Conservation (phyloP, 768 basidiomycete species). For the Trametes cingulata region DNA sequence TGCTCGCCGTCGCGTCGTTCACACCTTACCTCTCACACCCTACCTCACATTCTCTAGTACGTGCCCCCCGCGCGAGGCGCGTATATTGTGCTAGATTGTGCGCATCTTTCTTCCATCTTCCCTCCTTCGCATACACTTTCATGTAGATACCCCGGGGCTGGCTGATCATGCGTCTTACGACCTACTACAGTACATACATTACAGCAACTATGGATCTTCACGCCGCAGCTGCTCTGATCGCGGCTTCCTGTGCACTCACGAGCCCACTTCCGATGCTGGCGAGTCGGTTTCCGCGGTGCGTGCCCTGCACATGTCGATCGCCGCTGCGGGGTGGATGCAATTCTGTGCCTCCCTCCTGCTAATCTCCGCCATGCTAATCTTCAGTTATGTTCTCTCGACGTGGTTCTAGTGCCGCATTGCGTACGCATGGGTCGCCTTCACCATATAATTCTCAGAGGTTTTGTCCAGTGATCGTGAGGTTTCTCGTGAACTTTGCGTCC, state of each 20-base stretch:
- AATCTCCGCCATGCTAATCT: slow-evolving; percentile 14
- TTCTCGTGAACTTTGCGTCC: no score
- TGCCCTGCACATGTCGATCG: slow-evolving; percentile 12
- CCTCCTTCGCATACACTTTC: not conserved
- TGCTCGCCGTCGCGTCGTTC: not conserved
- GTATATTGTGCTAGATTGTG: not conserved
- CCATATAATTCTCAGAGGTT: no score
- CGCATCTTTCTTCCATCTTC: not conserved
- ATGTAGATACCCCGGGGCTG: slow-evolving; percentile 1
- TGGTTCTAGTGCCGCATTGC: slow-evolving; percentile 8
- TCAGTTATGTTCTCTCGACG: not conserved
- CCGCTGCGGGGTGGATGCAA: not conserved
- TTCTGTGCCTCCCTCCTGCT: not conserved
- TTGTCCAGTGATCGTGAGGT: no score
- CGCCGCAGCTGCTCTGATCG: not conserved
- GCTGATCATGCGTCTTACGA: not conserved
- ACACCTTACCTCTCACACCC: not conserved
- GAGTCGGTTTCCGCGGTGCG: not conserved
- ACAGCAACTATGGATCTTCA: slow-evolving; percentile 2
- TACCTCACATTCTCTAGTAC: not conserved
- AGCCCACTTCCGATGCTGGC: no score
- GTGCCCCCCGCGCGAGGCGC: not conserved
- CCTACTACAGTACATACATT: not conserved
- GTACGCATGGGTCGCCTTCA: not conserved
- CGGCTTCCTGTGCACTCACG: no score